Base-by-base conservation (phyloP, 352 stramenopile genomes). In the Globisporangium carolinianum region DNA sequence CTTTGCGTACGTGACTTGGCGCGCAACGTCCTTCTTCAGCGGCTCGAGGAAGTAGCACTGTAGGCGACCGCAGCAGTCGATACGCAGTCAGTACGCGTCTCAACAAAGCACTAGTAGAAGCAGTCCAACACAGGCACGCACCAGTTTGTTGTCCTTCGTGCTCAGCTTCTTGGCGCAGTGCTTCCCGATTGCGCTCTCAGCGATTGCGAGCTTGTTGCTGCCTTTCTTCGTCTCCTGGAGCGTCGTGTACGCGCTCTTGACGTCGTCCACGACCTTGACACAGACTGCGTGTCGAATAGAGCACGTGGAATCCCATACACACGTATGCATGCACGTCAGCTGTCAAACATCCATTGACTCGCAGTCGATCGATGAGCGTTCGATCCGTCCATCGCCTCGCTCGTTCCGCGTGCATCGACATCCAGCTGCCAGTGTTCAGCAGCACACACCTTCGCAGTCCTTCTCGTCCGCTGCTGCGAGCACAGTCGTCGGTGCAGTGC, bases 1-100 rank as follows among this genome's bases (percentile, higher is more conserved):
- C 75, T 97, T 97, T 66, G 86, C 87, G 59, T 95, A 97, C 57
- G 76, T 86, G 47, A 98, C 76, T 51, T 97, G 91, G 53, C 90
- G 83, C 50, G 89, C 92, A 43, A 98, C 84, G 49, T 97, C 88
- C 68, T 95, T 96, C 77, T 98, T 98, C 56, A 98, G 76, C 12
- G 94, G 91, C 75, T 95, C 76, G 60, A 98, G 65, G 58, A 88
- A 97, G 83, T 98, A 98, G 77, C 92, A 98, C 86, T 95, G 54
- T 41, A 61, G 10, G 38, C 62, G 58, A 55, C 0, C 35, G 36
- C 38, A 60, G 45, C 17, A 58, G 24, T 32, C 24, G 24, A 32
- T 32, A 32, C 24, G 24, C 24, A 32, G 24, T 32, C 12, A 53
- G 12, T 9, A 54, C 14, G 35, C 11, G 11, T 9, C 17, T 48